Percentiles rank a stretch among this genome's conserved stretches.
These are phyloP conservation scores for Candida sojae DNA, from an alignment of 1,139 yeast genomes.

Conservation along the genomic window DNA sequence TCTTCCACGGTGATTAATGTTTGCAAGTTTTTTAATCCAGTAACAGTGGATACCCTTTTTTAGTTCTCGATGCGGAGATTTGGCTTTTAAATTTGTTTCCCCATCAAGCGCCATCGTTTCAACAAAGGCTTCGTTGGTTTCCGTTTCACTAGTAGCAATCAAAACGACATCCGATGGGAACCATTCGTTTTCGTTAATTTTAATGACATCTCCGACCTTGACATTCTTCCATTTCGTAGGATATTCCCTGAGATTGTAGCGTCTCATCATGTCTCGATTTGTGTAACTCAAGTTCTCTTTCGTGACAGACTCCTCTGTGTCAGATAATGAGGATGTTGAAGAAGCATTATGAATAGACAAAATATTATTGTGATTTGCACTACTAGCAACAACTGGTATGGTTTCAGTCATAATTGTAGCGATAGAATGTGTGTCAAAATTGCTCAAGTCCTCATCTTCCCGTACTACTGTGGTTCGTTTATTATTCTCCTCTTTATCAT, in stretches of 20 bases:
- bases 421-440: conserved; percentile 40
- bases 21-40: conserved; percentile 50
- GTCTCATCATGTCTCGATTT: conserved; percentile 28
- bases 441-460: conserved; percentile 28
- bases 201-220: conserved; percentile 81
- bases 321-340: conserved; percentile 15
- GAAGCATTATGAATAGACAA: conserved; percentile 8
- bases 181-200: conserved; percentile 80
- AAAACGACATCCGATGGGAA: conserved; percentile 87
- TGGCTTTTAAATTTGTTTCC: conserved; percentile 85
- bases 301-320: conserved; percentile 7
- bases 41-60: conserved; percentile 49
- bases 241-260: conserved; percentile 34
- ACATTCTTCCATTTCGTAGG: conserved; percentile 69
- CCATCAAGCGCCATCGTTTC: conserved; percentile 99
- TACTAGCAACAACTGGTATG: conserved; percentile 15
- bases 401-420: conserved; percentile 42
- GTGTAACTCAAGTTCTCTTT: conserved; percentile 18
- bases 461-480: conserved; percentile 49
- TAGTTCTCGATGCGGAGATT: conserved; percentile 65
- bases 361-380: not conserved
- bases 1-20: conserved; percentile 75
- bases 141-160: conserved; percentile 62
- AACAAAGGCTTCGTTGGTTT: conserved; percentile 73
- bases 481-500: conserved; percentile 84